Conservation (phyloP, 768 basidiomycete species). For the Trichaptum fuscoviolaceum region DNA sequence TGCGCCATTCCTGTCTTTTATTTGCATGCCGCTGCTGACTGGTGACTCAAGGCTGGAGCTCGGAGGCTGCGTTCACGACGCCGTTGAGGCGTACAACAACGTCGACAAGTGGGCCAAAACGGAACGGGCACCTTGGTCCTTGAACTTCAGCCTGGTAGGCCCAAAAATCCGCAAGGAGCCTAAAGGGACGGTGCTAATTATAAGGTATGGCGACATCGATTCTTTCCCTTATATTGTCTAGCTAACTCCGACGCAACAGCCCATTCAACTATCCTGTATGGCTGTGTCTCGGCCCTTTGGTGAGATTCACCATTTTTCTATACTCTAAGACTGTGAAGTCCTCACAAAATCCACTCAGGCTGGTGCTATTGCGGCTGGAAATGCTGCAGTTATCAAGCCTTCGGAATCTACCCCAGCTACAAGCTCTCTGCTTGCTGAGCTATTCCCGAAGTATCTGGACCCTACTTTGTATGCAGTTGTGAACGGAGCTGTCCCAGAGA, state of each 20-base stretch:
- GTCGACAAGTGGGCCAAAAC: constrained; percentile 75
- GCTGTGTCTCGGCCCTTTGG: constrained; percentile 53
- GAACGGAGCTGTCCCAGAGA: constrained; percentile 62
- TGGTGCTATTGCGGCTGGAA: constrained; percentile 78
- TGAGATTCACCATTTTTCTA: constrained; percentile 29
- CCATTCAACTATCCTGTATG: constrained; percentile 77
- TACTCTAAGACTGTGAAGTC: constrained; percentile 14
- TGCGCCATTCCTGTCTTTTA: constrained; percentile 20
- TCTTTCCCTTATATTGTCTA: constrained; percentile 4
- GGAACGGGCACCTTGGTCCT: constrained; percentile 46
- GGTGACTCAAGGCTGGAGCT: constrained; percentile 52
- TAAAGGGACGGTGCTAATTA: constrained; percentile 68
- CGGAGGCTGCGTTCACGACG: constrained; percentile 44
- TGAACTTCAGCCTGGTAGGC: constrained; percentile 53
- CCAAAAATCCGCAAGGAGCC: constrained; percentile 69
- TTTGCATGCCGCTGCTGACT: not conserved
- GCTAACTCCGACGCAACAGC: constrained; percentile 6
- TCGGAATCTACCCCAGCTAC: constrained; percentile 61
- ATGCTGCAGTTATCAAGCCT: constrained; percentile 66
- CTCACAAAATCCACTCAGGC: constrained; percentile 11
- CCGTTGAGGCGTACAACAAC: constrained; percentile 47
- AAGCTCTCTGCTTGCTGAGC: constrained; percentile 55
- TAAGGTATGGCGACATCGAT: constrained; percentile 24
- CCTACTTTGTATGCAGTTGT: constrained; percentile 57
- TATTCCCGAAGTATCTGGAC: constrained; percentile 75